Conservation (phyloP, 129 eudicot genomes). For the Lonicera japonica region DNA sequence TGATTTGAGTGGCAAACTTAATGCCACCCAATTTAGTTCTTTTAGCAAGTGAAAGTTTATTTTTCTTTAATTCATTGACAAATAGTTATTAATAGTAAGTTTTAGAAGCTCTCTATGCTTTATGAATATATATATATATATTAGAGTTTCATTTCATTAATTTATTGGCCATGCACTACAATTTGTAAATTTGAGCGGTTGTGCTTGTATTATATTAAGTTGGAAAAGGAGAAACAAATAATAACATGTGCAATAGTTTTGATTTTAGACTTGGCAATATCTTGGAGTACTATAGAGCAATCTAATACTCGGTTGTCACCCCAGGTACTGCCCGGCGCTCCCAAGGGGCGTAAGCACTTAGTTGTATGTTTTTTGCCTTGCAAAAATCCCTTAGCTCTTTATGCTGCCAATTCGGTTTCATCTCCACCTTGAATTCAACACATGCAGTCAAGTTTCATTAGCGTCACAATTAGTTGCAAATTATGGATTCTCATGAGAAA, state of each 20-base stretch:
- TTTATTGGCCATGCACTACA: neutral
- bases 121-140: no score
- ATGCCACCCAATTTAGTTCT: constrained; percentile 58
- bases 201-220: neutral
- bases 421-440: constrained; percentile 57
- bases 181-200: neutral
- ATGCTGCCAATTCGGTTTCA: constrained; percentile 62
- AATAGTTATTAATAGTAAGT: no score
- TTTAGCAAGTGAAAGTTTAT: no score
- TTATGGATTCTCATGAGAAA: no score
- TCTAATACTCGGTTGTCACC: constrained; percentile 39
- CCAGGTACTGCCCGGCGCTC: constrained; percentile 42
- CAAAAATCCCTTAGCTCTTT: constrained; percentile 36
- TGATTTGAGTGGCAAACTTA: constrained; percentile 59
- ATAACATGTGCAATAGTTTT: constrained; percentile 50
- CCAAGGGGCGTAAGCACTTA: no score
- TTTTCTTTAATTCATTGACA: no score
- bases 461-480: no score
- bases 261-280: constrained; percentile 44
- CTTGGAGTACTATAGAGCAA: constrained; percentile 26
- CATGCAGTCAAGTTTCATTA: no score
- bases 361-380: no score
- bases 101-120: no score
- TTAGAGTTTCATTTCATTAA: no score
- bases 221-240: neutral